phyloP scores from a whole-genome alignment of 2,329 filamentous ascomycete genomes.

The Aspergillus udagawae region DNA sequence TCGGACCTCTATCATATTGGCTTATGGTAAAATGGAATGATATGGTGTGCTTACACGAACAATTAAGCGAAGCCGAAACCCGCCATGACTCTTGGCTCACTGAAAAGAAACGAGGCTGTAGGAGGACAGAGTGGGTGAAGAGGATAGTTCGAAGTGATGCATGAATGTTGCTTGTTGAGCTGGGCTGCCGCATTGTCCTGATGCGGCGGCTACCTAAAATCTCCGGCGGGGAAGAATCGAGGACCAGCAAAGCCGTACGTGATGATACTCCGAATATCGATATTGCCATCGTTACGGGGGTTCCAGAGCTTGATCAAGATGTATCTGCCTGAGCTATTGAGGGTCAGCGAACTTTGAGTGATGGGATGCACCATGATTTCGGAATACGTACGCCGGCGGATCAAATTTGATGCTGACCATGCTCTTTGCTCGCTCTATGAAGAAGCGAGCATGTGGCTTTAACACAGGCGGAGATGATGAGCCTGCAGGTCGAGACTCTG shows the following conservation, averaged over 20 bases:
- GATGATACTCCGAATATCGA: slow-evolving; percentile 84
- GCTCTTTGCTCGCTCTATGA: slow-evolving; percentile 75
- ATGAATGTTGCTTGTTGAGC: neutral
- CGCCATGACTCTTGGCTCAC: neutral
- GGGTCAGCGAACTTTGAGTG: slow-evolving; percentile 4
- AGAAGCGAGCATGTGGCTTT: slow-evolving; percentile 74
- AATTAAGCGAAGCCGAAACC: neutral
- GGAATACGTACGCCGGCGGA: slow-evolving; percentile 37
- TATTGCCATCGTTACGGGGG: slow-evolving; percentile 68
- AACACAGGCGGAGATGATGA: slow-evolving; percentile 42
- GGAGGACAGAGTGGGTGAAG: neutral
- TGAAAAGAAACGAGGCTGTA: neutral
- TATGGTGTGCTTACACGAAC: neutral
- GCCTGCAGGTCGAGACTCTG: slow-evolving; percentile 5
- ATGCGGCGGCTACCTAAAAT: slow-evolving; percentile 47
- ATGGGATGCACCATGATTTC: neutral
- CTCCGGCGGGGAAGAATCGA: slow-evolving; percentile 71
- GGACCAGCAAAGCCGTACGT: slow-evolving; percentile 82
- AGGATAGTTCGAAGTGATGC: neutral
- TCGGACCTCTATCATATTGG: neutral
- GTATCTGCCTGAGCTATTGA: slow-evolving; percentile 66
- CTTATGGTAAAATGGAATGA: neutral
- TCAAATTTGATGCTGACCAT: slow-evolving; percentile 80
- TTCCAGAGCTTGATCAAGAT: slow-evolving; percentile 90
- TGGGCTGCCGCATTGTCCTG: neutral